phyloP scores from a whole-genome alignment of 257 asterid species.

The Solanum etuberosum region DNA sequence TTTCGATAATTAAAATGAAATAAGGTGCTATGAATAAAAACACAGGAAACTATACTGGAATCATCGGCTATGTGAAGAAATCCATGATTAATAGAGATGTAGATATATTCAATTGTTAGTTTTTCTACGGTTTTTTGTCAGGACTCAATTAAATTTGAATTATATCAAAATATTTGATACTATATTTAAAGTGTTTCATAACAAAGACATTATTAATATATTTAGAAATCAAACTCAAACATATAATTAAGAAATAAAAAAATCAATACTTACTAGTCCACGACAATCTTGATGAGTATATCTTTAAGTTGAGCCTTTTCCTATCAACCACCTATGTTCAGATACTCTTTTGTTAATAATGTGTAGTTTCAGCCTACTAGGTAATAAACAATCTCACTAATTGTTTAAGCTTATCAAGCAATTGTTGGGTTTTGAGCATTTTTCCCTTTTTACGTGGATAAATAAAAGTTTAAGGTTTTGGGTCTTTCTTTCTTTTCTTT shows the following conservation, averaged over 20 bases:
- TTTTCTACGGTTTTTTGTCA: not conserved
- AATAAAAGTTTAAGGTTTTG: too few relatives aligned
- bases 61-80: not conserved
- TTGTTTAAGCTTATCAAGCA: not conserved
- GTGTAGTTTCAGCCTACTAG: not conserved
- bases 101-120: too few relatives aligned
- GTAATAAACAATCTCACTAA: not conserved
- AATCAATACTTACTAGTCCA: not conserved
- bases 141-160: not conserved
- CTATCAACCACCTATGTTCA: not conserved
- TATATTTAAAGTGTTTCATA: not conserved
- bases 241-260: not conserved
- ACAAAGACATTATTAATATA: too few relatives aligned
- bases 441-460: too few relatives aligned
- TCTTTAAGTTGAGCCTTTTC: not conserved
- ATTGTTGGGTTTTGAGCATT: too few relatives aligned
- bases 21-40: not conserved
- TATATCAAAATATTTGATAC: not conserved
- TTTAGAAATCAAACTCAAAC: too few relatives aligned
- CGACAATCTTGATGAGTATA: not conserved
- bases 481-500: too few relatives aligned
- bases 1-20: not conserved
- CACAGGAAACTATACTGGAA: not conserved
- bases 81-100: not conserved
- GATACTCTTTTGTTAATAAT: not conserved